Evolutionary conservation across 1,284 basidiomycete species (phyloP).

Genomic region (Heterobasidion irregulare): DNA sequence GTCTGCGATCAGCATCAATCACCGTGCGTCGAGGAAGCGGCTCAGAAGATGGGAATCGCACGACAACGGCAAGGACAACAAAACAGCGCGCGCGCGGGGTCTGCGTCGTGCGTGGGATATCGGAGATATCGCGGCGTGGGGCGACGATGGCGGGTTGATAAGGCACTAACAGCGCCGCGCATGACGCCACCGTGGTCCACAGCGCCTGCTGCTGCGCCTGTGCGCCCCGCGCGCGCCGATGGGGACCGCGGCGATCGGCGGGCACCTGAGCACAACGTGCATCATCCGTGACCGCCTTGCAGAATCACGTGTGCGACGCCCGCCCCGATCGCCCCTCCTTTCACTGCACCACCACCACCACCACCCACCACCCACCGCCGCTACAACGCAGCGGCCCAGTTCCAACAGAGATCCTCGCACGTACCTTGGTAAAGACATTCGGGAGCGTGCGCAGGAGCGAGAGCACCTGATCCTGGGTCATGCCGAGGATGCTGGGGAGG

Average conservation of each 20-base stretch:
- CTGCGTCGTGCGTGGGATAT: neutral
- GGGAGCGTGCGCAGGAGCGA: constrained; percentile 41
- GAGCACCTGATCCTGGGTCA: constrained; percentile 44
- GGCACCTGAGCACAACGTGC: constrained; percentile 6
- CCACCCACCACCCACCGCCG: neutral
- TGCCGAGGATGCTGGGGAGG: constrained; percentile 10
- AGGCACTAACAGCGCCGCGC: too few species aligned
- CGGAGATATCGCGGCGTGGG: neutral
- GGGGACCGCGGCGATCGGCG: neutral
- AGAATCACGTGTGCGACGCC: constrained; percentile 10
- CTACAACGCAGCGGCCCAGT: neutral
- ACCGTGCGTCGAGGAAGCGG: constrained; percentile 8
- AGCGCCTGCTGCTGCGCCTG: too few species aligned
- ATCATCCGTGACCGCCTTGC: constrained; percentile 10
- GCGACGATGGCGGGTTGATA: neutral
- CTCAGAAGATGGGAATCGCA: constrained; percentile 3
- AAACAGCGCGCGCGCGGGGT: neutral
- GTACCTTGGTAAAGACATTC: constrained; percentile 30
- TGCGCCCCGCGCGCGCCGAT: too few species aligned
- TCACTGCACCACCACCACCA: neutral
- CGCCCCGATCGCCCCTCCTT: neutral
- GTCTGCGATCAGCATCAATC: constrained; percentile 5
- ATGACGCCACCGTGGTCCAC: too few species aligned
- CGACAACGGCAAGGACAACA: neutral
- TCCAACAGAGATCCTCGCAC: constrained; percentile 11